Evolutionary conservation across 345 rosid species (phyloP), one percentile per base, ranked within the genome.

Genomic region (Angophora floribunda): DNA sequence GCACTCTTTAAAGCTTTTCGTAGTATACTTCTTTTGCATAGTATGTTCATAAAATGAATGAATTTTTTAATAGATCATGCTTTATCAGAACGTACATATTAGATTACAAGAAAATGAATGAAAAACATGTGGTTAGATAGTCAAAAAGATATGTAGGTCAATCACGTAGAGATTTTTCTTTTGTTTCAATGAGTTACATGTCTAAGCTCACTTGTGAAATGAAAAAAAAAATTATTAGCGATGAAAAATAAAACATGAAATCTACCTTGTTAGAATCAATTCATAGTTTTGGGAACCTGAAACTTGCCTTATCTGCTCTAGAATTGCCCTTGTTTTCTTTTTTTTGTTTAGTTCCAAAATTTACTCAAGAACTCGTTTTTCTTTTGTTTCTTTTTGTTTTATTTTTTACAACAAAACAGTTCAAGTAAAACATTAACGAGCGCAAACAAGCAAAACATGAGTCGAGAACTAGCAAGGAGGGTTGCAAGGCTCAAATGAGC

Each of bases 261-360:
- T 12, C 6, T 7, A 2, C 24, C 28, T 4, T 55, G 28, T 9
- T 9, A 55, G 6, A 22, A 55, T 55, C 0, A 0, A 11, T 55
- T 55, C 21, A 21, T 1, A 22, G 21, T 22, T 55, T 55, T 55
- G 22, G 11, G 24, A 55, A 22, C 1, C 4, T 55, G 1, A 0
- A 55, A 55, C 28, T 55, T 1, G 8, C 24, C 61, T 8, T 55
- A 22, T 19, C 22, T 55, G 8, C 22, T 55, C 6, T 0, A 7
- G 41, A 36, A 36, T 36, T 36, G 41, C 41, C 41, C 41, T 36
- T 36, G 41, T 36, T 36, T 36, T 36, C 41, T 36, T 36, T 36
- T 36, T 36, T 36, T 36, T 36, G 41, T 55, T 21, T 0, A 6
- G 24, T 55, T 55, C 24, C 10, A 12, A 22, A 28, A 6, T 55